These are phyloP conservation scores for Gaeumannomyces sp. DNA, from an alignment of 2,329 filamentous ascomycete genomes.

Conservation along the genomic window DNA sequence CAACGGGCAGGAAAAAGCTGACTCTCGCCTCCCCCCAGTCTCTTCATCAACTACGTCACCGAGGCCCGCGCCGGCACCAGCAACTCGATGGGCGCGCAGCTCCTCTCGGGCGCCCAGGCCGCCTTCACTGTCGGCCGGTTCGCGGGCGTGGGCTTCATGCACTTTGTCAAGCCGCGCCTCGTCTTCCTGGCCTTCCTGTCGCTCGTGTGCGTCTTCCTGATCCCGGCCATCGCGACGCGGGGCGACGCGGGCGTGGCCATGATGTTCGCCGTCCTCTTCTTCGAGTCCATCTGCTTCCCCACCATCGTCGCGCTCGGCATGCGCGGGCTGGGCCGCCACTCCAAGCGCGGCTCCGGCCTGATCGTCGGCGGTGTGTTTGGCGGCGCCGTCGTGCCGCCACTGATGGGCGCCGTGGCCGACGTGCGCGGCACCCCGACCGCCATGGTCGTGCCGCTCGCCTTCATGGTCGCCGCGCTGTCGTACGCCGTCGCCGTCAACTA, in stretches of 20 bases:
- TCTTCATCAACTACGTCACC: conserved; percentile 69
- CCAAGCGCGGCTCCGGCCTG: conserved; percentile 68
- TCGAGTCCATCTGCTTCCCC: conserved; percentile 75
- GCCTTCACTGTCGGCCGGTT: conserved; percentile 69
- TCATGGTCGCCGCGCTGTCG: conserved; percentile 50
- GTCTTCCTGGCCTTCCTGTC: conserved; percentile 63
- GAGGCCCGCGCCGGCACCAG: conserved; percentile 50
- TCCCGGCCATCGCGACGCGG: conserved; percentile 39
- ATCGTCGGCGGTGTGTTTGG: conserved; percentile 66
- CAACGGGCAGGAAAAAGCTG: neutral
- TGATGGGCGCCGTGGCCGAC: conserved; percentile 64
- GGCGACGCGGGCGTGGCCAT: conserved; percentile 49
- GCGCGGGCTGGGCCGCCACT: conserved; percentile 68
- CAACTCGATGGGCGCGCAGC: conserved; percentile 51
- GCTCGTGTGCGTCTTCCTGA: conserved; percentile 57
- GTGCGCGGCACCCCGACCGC: conserved; percentile 50
- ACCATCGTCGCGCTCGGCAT: conserved; percentile 75
- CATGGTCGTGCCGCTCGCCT: conserved; percentile 60
- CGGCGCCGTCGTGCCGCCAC: conserved; percentile 66
- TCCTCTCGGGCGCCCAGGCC: conserved; percentile 69
- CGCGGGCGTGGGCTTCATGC: conserved; percentile 60
- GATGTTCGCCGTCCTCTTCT: conserved; percentile 68
- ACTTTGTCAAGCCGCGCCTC: conserved; percentile 56
- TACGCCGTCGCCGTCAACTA: conserved; percentile 62
- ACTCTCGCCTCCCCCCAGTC: neutral